Conservation (phyloP, 495 filamentous ascomycete genomes). For the Lasiosphaeria miniovina region DNA sequence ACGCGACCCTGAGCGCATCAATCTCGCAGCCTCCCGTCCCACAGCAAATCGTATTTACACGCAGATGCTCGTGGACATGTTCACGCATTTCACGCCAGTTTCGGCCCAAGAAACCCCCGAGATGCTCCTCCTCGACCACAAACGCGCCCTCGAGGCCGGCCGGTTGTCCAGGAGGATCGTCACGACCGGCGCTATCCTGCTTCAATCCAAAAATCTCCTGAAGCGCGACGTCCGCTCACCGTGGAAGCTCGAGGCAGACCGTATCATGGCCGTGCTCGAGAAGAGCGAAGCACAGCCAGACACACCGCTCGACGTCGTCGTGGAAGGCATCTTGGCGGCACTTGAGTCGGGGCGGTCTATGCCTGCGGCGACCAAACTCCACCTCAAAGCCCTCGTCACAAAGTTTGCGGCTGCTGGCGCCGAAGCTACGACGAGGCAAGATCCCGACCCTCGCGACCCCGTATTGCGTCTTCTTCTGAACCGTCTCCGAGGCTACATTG, state of each 20-base stretch:
- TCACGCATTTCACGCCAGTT: slow-evolving; percentile 50
- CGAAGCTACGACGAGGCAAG: slow-evolving; percentile 29
- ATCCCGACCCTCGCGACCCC: slow-evolving; percentile 64
- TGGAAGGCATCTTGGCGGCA: slow-evolving; percentile 68
- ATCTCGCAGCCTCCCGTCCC: slow-evolving; percentile 51
- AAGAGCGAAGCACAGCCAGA: slow-evolving; percentile 40
- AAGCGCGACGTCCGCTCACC: slow-evolving; percentile 86
- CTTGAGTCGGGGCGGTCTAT: slow-evolving; percentile 79
- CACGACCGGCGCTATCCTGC: slow-evolving; percentile 72
- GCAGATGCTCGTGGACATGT: slow-evolving; percentile 62
- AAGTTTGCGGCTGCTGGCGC: slow-evolving; percentile 48
- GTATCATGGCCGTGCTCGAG: slow-evolving; percentile 59
- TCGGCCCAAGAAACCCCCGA: slow-evolving; percentile 67
- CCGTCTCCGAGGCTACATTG: slow-evolving; percentile 69
- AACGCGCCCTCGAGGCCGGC: slow-evolving; percentile 66
- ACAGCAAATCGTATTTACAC: slow-evolving; percentile 74
- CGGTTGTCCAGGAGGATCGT: slow-evolving; percentile 69
- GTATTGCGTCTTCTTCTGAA: slow-evolving; percentile 78
- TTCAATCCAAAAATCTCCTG: slow-evolving; percentile 92
- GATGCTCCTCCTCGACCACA: slow-evolving; percentile 76
- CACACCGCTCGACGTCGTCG: slow-evolving; percentile 52
- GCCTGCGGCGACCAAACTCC: slow-evolving; percentile 60
- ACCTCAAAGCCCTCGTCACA: slow-evolving; percentile 51
- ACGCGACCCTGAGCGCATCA: slow-evolving; percentile 67
- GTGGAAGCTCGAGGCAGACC: slow-evolving; percentile 83